Base-by-base conservation (phyloP, 768 basidiomycete genomes). In the Sporobolomyces pararoseus region DNA sequence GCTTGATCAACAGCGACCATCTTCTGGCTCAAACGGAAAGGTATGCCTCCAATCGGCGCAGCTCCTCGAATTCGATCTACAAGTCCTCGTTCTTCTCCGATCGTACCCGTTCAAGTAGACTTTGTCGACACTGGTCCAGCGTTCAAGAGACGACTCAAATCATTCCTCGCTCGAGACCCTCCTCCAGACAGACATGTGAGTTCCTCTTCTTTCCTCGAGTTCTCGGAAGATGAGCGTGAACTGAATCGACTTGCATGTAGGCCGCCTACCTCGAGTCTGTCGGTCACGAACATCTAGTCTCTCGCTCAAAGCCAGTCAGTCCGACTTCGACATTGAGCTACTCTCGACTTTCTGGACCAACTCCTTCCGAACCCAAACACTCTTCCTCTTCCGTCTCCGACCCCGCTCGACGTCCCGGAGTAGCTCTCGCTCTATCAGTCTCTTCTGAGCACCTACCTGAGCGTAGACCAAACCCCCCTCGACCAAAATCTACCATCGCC, bases 221-320 rank as follows among this genome's bases (percentile, higher is more conserved):
- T 4, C 25, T 29, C 25, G n/a, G n/a, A n/a, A n/a, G n/a, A n/a
- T n/a, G n/a, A n/a, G n/a, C n/a, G n/a, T n/a, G n/a, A n/a, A n/a
- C n/a, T n/a, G n/a, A 34, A 19, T 35, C 32, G 7, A 34, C 31
- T 23, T 34, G 14, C 10, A 19, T 35, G 6, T 27, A 55, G 53
- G 53, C 29, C 34, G 53, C 53, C 16, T 55, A 55, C 53, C 53
- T 55, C 32, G 31, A 55, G 23, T 55, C 53, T 31, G 23, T 55
- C 31, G 32, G 53, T 34, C 19, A 35, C 32, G 53, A 19, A n/a
- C n/a, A n/a, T n/a, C n/a, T 31, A 32, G 53, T 17, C 14, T 49
- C 53, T 16, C 31, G 31, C 31, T 16, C 31, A 32, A 29, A 32
- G 27, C 31, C 31, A 21, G 25, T 32, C 51, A 19, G 31, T 7